Percentiles rank a stretch among this genome's conserved stretches.
phyloP scores from a whole-genome alignment of 768 basidiomycete species.

The Leccinum aurantiacum region DNA sequence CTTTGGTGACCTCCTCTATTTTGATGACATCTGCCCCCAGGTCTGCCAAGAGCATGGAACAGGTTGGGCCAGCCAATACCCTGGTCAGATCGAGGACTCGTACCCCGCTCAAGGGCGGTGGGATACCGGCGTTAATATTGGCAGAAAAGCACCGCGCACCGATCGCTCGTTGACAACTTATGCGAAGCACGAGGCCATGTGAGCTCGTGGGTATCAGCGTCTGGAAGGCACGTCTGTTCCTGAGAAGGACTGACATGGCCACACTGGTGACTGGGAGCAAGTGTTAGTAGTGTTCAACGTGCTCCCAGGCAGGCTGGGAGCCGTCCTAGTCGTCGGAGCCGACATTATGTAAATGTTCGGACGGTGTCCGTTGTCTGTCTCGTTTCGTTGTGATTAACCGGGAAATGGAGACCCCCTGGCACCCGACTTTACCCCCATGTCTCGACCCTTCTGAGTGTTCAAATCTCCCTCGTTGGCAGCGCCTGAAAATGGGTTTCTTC shows the following conservation, averaged over 20 bases:
- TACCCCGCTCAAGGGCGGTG: conserved; percentile 77
- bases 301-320: not conserved
- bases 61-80: conserved; percentile 87
- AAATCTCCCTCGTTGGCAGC: not conserved
- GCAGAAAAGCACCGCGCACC: conserved; percentile 17
- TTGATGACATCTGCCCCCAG: conserved; percentile 93
- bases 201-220: not conserved
- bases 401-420: conserved; percentile 21
- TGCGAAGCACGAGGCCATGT: not conserved
- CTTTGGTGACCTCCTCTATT: conserved; percentile 74
- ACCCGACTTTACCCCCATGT: conserved; percentile 18
- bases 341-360: conserved; percentile 7
- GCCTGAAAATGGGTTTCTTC: conserved; percentile 33
- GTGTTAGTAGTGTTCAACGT: not conserved
- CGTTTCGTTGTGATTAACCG: conserved; percentile 7
- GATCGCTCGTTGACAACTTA: conserved; percentile 1
- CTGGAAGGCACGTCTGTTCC: not conserved
- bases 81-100: conserved; percentile 88
- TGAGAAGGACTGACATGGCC: conserved; percentile 13
- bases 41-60: conserved; percentile 93
- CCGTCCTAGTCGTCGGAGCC: conserved; percentile 9
- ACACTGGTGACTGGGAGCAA: not conserved
- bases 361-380: conserved; percentile 30
- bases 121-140: conserved; percentile 45
- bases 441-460: not conserved